phyloP scores from a whole-genome alignment of 2,329 filamentous ascomycete genomes.

The Botryotinia convoluta region DNA sequence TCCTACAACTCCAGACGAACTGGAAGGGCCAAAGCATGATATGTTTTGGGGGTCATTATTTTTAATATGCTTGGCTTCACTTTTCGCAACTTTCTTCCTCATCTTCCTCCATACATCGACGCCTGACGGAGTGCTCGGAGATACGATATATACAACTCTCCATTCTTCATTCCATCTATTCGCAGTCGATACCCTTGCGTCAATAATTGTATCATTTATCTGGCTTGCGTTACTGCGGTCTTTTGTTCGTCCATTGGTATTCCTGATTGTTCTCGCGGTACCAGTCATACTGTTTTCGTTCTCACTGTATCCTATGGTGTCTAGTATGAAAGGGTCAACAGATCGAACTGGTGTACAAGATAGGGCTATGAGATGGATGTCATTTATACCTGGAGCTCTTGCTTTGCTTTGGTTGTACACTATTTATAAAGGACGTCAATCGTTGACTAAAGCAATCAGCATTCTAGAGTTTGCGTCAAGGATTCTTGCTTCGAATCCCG shows the following conservation, averaged over 20 bases:
- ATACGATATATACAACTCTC: slow-evolving; percentile 90
- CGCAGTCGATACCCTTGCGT: slow-evolving; percentile 86
- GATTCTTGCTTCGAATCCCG: slow-evolving; percentile 81
- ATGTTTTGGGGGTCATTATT: slow-evolving; percentile 90
- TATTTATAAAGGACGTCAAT: slow-evolving; percentile 74
- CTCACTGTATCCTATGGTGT: slow-evolving; percentile 85
- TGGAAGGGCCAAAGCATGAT: slow-evolving; percentile 78
- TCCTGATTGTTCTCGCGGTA: slow-evolving; percentile 76
- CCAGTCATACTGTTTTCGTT: slow-evolving; percentile 86
- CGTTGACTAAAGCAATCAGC: slow-evolving; percentile 77
- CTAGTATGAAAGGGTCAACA: slow-evolving; percentile 77
- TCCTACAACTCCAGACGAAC: slow-evolving; percentile 52
- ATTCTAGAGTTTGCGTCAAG: slow-evolving; percentile 91
- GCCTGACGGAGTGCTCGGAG: slow-evolving; percentile 70
- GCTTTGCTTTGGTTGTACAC: slow-evolving; percentile 81
- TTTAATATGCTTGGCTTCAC: slow-evolving; percentile 75
- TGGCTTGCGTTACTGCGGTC: slow-evolving; percentile 89
- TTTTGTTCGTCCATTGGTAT: slow-evolving; percentile 82
- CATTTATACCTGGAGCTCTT: slow-evolving; percentile 70
- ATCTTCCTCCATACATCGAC: slow-evolving; percentile 85
- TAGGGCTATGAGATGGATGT: slow-evolving; percentile 81
- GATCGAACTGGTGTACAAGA: slow-evolving; percentile 82
- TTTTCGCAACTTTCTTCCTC: slow-evolving; percentile 85
- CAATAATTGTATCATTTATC: slow-evolving; percentile 79
- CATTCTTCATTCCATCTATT: slow-evolving; percentile 86